Evolutionary conservation across 2,329 filamentous ascomycete species (phyloP), one percentile per base, ranked within the genome.

Genomic region (Colletotrichum noveboracense): DNA sequence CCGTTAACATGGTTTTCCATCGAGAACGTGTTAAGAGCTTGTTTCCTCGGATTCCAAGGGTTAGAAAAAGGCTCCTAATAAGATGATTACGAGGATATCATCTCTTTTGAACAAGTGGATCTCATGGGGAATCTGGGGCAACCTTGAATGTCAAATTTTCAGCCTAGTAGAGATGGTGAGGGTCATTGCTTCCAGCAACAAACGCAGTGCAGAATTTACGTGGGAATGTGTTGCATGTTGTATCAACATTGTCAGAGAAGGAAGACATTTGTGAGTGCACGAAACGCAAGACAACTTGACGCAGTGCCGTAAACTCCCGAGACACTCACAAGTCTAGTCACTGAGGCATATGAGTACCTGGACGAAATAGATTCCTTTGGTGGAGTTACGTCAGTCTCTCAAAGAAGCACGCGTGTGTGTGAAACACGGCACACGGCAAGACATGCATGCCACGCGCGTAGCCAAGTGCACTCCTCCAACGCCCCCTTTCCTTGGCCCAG

Each of bases 341-440:
- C n/a, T n/a, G n/a, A 16, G 5, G 16, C 3, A 4, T 12, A 10
- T 18, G 9, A 43, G 5, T n/a, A 12, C 38, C 18, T 5, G 0
- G 16, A n/a, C 38, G 38, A 43, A 18, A 2, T 43, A 5, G 3
- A 43, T 43, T 8, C 18, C 38, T n/a, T n/a, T n/a, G 38, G 43
- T 52, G 10, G 43, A 52, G 43, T 21, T 21, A 52, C 43, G 43
- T 52, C 43, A 52, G 43, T 52, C 10, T 48, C 43, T 21, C 43
- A 21, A 13, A 52, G n/a, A 52, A 21, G 55, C 16, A 21, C 8
- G 56, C 21, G 56, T 60, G 14, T 60, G 14, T 60, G 24, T 60
- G 21, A n/a, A 52, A 52, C 43, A 52, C n/a, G 43, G 43, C 43
- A 52, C 43, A 52, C 43, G 43, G 43, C 43, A 52, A 52, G 43